Conservation (phyloP, 352 stramenopile genomes). For the Globisporangium irregulare region DNA sequence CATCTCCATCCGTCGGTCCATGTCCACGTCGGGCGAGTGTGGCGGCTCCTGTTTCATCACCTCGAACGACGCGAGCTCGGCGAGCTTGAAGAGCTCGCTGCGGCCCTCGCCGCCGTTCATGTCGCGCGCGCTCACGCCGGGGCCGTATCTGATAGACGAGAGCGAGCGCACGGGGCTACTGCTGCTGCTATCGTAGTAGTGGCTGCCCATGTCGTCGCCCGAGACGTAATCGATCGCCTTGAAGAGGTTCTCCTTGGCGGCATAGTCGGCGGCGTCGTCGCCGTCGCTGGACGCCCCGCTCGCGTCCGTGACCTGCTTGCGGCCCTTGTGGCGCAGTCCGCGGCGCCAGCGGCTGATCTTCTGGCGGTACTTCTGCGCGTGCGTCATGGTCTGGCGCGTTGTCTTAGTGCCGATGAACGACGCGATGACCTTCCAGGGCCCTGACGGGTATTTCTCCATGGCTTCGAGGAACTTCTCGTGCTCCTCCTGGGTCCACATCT, state of each 20-base stretch:
- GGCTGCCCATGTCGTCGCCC: conserved; percentile 38
- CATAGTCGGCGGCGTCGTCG: conserved; percentile 43
- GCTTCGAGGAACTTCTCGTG: conserved; percentile 84
- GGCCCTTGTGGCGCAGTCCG: conserved; percentile 74
- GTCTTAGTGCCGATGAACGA: conserved; percentile 81
- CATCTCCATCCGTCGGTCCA: conserved; percentile 4
- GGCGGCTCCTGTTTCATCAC: conserved; percentile 67
- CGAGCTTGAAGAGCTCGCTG: conserved; percentile 70
- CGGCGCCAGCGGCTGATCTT: conserved; percentile 83
- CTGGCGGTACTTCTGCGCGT: conserved; percentile 83
- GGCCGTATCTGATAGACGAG: conserved; percentile 20
- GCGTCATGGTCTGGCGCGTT: conserved; percentile 92
- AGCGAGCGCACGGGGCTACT: conserved; percentile 38
- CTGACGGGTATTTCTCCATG: conserved; percentile 84
- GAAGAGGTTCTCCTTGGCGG: conserved; percentile 56
- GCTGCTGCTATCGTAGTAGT: conserved; percentile 21
- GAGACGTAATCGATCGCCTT: conserved; percentile 67
- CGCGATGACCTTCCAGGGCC: conserved; percentile 82
- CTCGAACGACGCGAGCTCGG: conserved; percentile 71
- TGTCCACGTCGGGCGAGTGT: conserved; percentile 13
- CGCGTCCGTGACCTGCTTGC: conserved; percentile 53
- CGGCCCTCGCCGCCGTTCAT: conserved; percentile 20
- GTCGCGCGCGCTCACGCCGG: conserved; percentile 21
- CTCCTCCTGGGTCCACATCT: conserved; percentile 85
- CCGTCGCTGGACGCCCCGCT: conserved; percentile 29